A percentile compares a stretch with the other conserved stretches of the same genome.
Conservation (phyloP, 176 grass and related monocot genomes). For the Pharus latifolius region DNA sequence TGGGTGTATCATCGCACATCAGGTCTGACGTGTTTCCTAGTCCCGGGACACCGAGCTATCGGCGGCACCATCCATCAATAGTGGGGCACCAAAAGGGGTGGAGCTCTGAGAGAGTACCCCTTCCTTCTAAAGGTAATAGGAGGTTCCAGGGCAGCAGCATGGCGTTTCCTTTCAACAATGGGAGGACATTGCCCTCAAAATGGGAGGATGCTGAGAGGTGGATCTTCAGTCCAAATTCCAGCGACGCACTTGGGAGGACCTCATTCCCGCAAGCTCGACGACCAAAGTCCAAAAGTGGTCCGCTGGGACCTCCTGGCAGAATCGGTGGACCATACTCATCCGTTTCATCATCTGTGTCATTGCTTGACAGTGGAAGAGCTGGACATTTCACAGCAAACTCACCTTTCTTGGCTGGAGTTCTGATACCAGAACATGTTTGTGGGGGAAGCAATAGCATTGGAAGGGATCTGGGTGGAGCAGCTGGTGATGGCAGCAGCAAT, state of each 20-base stretch:
- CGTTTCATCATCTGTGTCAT: slow-evolving; percentile 38
- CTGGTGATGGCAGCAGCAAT: background rate
- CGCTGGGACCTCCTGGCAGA: slow-evolving; percentile 53
- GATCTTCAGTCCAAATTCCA: slow-evolving; percentile 84
- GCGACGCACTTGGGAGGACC: slow-evolving; percentile 32
- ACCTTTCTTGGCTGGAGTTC: slow-evolving; percentile 66
- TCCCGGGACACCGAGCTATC: slow-evolving; percentile 68
- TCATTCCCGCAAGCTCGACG: slow-evolving; percentile 28
- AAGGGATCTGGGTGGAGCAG: background rate
- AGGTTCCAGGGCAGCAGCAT: slow-evolving; percentile 43
- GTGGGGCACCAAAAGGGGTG: slow-evolving; percentile 58
- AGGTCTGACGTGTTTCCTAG: slow-evolving; percentile 61
- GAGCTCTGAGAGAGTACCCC: slow-evolving; percentile 87
- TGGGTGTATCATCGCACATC: slow-evolving; percentile 25
- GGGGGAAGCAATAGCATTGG: slow-evolving; percentile 10
- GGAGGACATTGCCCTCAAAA: slow-evolving; percentile 85
- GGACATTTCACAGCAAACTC: slow-evolving; percentile 49
- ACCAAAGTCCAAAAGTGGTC: slow-evolving; percentile 87
- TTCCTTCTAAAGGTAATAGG: slow-evolving; percentile 37
- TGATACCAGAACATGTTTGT: slow-evolving; percentile 47
- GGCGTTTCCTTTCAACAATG: slow-evolving; percentile 54
- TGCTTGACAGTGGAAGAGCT: slow-evolving; percentile 44
- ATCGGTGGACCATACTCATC: slow-evolving; percentile 37
- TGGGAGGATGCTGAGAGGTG: slow-evolving; percentile 98
- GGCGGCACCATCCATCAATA: slow-evolving; percentile 1